A percentile compares a stretch with the other conserved stretches of the same genome.
These are phyloP conservation scores for Polyporus tsugae DNA, from an alignment of 1,284 basidiomycete genomes.

Conservation along the genomic window DNA sequence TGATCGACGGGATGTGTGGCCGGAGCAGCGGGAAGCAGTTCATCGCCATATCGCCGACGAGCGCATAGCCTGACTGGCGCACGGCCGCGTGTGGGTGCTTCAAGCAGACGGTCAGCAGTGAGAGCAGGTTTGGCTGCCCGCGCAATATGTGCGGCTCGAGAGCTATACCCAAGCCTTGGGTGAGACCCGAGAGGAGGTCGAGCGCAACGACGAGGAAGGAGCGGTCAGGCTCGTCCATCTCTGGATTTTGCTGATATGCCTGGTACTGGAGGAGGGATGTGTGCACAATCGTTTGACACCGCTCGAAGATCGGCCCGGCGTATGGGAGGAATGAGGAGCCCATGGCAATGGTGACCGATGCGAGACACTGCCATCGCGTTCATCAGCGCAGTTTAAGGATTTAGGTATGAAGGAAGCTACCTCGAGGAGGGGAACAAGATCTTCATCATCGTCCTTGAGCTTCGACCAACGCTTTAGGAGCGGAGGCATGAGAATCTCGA, in stretches of 20 bases:
- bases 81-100: conserved; percentile 96
- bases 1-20: conserved; percentile 86
- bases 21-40: conserved; percentile 90
- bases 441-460: conserved; percentile 90
- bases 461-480: conserved; percentile 91
- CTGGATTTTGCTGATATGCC: conserved; percentile 84
- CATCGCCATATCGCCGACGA: conserved; percentile 98
- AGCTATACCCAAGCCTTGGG: conserved; percentile 89
- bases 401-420: conserved; percentile 50
- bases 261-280: conserved; percentile 84
- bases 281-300: conserved; percentile 90
- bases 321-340: conserved; percentile 92
- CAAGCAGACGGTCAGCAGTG: conserved; percentile 84
- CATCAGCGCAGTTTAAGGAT: conserved; percentile 24
- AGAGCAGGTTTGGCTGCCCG: conserved; percentile 80
- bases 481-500: conserved; percentile 97
- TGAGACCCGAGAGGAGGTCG: conserved; percentile 94
- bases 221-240: conserved; percentile 92
- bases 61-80: conserved; percentile 95
- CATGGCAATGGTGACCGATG: conserved; percentile 97
- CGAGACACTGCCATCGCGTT: conserved; percentile 78
- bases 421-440: conserved; percentile 94
- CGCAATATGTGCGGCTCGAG: conserved; percentile 76
- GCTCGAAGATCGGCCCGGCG: conserved; percentile 91
- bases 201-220: conserved; percentile 97